A percentile compares a stretch with the other conserved stretches of the same genome.
Evolutionary conservation across 495 filamentous ascomycete genomes (phyloP).

Genomic region (Cudoniella acicularis): DNA sequence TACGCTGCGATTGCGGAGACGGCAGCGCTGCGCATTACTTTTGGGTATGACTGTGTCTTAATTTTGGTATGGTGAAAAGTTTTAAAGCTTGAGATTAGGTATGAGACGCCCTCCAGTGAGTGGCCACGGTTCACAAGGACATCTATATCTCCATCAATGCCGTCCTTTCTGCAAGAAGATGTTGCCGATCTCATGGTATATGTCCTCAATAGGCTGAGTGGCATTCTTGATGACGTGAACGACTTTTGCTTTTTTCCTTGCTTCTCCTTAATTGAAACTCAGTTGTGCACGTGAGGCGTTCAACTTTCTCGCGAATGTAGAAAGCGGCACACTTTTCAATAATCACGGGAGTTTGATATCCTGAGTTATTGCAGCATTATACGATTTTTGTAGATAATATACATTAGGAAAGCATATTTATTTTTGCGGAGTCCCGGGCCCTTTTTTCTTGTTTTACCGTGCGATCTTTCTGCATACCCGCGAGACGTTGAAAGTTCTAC

Average conservation of each 20-base stretch:
- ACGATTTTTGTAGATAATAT: too few species aligned
- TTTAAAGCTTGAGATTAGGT: background rate
- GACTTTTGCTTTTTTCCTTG: background rate
- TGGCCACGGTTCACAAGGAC: background rate
- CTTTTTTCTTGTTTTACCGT: too few species aligned
- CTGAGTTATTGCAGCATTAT: too few species aligned
- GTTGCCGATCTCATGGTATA: background rate
- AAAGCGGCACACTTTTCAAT: too few species aligned
- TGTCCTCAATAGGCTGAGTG: background rate
- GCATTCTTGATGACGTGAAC: background rate
- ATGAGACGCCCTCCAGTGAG: background rate
- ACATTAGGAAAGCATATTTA: too few species aligned
- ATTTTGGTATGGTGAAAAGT: background rate
- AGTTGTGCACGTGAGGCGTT: too few species aligned
- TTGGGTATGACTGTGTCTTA: background rate
- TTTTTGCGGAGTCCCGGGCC: too few species aligned
- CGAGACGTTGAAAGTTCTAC: background rate
- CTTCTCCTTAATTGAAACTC: background rate
- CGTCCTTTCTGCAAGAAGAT: background rate
- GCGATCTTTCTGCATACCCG: background rate
- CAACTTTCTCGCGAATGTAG: too few species aligned
- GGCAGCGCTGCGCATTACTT: background rate
- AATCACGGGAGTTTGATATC: too few species aligned
- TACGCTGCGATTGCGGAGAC: background rate
- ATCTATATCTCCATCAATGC: background rate